phyloP scores from a whole-genome alignment of 2,329 filamentous ascomycete genomes.

The Diaporthe aspalathi region DNA sequence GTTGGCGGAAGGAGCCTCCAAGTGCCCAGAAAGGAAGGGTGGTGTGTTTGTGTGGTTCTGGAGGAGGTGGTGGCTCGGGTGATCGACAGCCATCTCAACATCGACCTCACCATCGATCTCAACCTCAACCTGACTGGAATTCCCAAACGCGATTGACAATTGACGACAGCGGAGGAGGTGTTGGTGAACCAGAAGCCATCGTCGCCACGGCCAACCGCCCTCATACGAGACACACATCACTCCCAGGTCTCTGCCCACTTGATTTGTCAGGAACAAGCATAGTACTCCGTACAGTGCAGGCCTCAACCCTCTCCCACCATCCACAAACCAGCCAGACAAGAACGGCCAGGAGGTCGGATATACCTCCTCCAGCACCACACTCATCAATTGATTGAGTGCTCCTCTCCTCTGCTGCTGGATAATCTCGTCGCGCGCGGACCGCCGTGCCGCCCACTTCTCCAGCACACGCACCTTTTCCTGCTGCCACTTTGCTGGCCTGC shows the following conservation, averaged over 20 bases:
- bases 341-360: not conserved
- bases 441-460: conserved; percentile 12
- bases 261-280: not conserved
- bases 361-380: not conserved
- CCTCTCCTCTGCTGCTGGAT: not conserved
- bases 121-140: not conserved
- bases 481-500: conserved; percentile 1
- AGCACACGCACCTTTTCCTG: not conserved
- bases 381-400: too few relatives aligned
- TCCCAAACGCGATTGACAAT: too few relatives aligned
- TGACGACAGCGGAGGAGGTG: too few relatives aligned
- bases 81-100: conserved; percentile 8
- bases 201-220: too few relatives aligned
- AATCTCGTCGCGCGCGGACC: conserved; percentile 5
- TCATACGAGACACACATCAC: not conserved
- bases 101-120: not conserved
- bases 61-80: not conserved
- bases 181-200: too few relatives aligned
- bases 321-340: not conserved
- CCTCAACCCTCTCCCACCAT: not conserved
- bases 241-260: too few relatives aligned
- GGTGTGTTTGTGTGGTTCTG: not conserved
- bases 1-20: conserved; percentile 18
- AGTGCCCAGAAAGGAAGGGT: not conserved
- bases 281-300: not conserved